phyloP scores from a whole-genome alignment of 768 basidiomycete species.

The Calocybe gangraenosa region DNA sequence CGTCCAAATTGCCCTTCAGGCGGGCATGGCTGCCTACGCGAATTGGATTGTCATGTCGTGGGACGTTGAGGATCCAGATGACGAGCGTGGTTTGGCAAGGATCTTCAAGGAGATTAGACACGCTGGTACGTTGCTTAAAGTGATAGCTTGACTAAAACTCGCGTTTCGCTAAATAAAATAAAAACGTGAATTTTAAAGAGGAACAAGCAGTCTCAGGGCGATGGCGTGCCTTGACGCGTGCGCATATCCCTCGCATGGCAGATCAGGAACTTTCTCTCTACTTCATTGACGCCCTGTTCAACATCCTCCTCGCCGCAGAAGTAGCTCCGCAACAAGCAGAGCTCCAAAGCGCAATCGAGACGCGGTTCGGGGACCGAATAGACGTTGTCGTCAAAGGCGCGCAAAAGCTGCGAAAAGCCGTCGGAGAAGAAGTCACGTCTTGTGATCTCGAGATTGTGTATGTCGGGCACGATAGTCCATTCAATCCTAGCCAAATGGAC shows the following conservation, averaged over 20 bases:
- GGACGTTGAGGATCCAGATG: constrained; percentile 47
- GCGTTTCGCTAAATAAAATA: neutral
- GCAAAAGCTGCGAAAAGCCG: constrained; percentile 48
- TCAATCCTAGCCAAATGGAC: constrained; percentile 40
- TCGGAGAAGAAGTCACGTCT: constrained; percentile 55
- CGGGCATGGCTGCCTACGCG: constrained; percentile 40
- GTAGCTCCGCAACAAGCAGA: constrained; percentile 23
- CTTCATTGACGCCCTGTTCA: constrained; percentile 35
- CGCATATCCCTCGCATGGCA: constrained; percentile 19
- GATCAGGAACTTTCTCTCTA: constrained; percentile 28
- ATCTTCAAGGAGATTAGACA: constrained; percentile 31
- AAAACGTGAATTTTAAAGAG: constrained; percentile 23
- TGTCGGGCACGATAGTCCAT: constrained; percentile 36
- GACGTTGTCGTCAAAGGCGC: constrained; percentile 39
- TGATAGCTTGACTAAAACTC: neutral
- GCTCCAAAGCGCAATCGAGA: constrained; percentile 34
- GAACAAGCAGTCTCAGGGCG: constrained; percentile 39
- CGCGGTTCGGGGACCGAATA: constrained; percentile 41
- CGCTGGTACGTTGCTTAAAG: constrained; percentile 33
- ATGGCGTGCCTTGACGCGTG: constrained; percentile 39
- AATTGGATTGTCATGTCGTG: constrained; percentile 49
- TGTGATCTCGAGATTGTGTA: constrained; percentile 53
- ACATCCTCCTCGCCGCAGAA: constrained; percentile 37
- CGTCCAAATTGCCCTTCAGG: constrained; percentile 41
- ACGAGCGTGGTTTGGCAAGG: constrained; percentile 36